Evolutionary conservation across 768 basidiomycete species (phyloP).

Genomic region (Mycena capillaripes): DNA sequence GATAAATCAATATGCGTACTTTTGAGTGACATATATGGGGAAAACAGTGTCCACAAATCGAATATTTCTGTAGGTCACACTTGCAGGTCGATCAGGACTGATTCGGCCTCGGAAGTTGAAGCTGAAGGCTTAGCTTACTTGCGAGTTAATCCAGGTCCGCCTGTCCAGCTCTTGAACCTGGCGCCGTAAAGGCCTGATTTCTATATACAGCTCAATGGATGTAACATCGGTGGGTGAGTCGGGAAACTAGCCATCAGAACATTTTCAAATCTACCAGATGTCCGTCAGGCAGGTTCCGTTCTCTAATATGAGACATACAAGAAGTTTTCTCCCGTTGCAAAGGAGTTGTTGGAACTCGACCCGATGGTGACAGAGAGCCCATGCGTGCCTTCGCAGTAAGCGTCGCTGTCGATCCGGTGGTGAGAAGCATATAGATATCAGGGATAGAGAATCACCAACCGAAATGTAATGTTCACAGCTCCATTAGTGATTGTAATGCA

Average conservation of each 20-base stretch:
- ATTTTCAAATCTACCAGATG: conserved; percentile 25
- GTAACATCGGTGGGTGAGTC: conserved; percentile 12
- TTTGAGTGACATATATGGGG: conserved; percentile 31
- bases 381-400: conserved; percentile 50
- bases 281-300: conserved; percentile 1
- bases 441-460: conserved; percentile 22
- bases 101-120: conserved; percentile 3
- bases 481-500: conserved; percentile 54
- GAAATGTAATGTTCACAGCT: conserved; percentile 48
- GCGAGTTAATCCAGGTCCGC: conserved; percentile 50
- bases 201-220: conserved; percentile 31
- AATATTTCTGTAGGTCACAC: conserved; percentile 28
- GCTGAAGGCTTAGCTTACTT: conserved; percentile 44
- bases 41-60: conserved; percentile 29
- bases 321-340: conserved; percentile 50
- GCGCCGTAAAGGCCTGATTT: conserved; percentile 51
- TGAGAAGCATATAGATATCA: conserved; percentile 16
- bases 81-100: conserved; percentile 19
- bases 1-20: conserved; percentile 21
- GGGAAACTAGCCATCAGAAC: conserved; percentile 24
- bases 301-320: conserved; percentile 42
- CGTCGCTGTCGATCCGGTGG: conserved; percentile 37
- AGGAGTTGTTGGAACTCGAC: conserved; percentile 45
- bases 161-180: conserved; percentile 58
- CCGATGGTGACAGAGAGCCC: conserved; percentile 51